Conservation (phyloP, 768 basidiomycete genomes). For the Thelephora ganbajun region DNA sequence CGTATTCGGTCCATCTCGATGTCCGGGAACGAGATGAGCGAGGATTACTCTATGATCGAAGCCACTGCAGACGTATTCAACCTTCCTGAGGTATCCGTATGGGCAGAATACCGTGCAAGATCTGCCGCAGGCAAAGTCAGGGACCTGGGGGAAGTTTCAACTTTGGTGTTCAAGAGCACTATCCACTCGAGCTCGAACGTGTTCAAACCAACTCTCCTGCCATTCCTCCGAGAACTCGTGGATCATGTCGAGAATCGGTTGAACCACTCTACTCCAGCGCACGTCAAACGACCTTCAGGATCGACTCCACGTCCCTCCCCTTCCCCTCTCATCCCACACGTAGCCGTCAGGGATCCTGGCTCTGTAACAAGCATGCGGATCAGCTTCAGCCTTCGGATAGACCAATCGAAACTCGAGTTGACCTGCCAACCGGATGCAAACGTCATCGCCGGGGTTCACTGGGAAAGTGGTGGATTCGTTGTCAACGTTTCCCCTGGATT, state of each 20-base stretch:
- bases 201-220: conserved; percentile 67
- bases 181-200: conserved; percentile 83
- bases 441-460: conserved; percentile 77
- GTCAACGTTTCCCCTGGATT: conserved; percentile 64
- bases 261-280: conserved; percentile 29
- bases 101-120: conserved; percentile 67
- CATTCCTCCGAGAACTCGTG: conserved; percentile 71
- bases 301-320: conserved; percentile 5
- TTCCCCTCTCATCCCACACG: conserved; percentile 2
- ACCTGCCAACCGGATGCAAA: conserved; percentile 88
- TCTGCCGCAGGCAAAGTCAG: conserved; percentile 25
- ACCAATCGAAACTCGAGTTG: conserved; percentile 73
- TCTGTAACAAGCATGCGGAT: conserved; percentile 45
- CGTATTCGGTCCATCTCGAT: conserved; percentile 23
- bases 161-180: conserved; percentile 73
- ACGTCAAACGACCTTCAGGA: conserved; percentile 8
- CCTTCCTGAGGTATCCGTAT: conserved; percentile 67
- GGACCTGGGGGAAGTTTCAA: conserved; percentile 28
- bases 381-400: conserved; percentile 82
- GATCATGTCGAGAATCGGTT: conserved; percentile 57
- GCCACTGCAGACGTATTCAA: conserved; percentile 51
- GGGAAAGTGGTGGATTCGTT: conserved; percentile 91
- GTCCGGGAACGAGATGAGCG: conserved; percentile 27
- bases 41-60: conserved; percentile 33
- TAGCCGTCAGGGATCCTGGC: conserved; percentile 9